Conservation (phyloP, 2,329 filamentous ascomycete genomes). For the Fusarium nisikadoi region DNA sequence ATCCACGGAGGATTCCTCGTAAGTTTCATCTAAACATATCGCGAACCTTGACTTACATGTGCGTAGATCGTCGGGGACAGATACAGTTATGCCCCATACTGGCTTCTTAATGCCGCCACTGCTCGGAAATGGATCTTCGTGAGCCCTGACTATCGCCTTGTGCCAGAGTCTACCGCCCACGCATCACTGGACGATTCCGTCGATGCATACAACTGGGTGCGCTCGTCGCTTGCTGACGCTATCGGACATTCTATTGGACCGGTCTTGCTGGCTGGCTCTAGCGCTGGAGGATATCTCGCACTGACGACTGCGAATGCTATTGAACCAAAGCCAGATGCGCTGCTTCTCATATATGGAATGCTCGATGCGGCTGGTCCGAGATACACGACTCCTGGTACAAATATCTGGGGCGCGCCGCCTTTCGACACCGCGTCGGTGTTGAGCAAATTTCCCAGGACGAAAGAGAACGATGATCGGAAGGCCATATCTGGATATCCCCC, state of each 20-base stretch:
- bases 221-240: not conserved
- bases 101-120: slow-evolving; percentile 30
- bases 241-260: slow-evolving; percentile 19
- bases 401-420: slow-evolving; percentile 15
- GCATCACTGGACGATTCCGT: slow-evolving; percentile 24
- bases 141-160: slow-evolving; percentile 37
- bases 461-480: slow-evolving; percentile 11
- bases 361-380: slow-evolving; percentile 13
- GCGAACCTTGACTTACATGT: not conserved
- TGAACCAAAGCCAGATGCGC: slow-evolving; percentile 5
- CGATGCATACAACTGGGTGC: slow-evolving; percentile 39
- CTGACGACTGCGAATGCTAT: slow-evolving; percentile 20
- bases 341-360: slow-evolving; percentile 37
- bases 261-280: slow-evolving; percentile 34
- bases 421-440: slow-evolving; percentile 25
- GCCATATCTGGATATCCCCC: slow-evolving; percentile 13
- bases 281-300: slow-evolving; percentile 36
- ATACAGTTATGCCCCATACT: slow-evolving; percentile 35
- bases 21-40: rapidly evolving
- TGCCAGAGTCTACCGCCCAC: slow-evolving; percentile 38
- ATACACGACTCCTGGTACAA: slow-evolving; percentile 30
- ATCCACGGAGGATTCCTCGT: slow-evolving; percentile 39
- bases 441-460: slow-evolving; percentile 10
- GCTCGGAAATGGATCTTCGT: slow-evolving; percentile 41
- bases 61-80: slow-evolving; percentile 35